Conservation (phyloP, 176 grass and related monocot species). For the Elymus sibiricus region DNA sequence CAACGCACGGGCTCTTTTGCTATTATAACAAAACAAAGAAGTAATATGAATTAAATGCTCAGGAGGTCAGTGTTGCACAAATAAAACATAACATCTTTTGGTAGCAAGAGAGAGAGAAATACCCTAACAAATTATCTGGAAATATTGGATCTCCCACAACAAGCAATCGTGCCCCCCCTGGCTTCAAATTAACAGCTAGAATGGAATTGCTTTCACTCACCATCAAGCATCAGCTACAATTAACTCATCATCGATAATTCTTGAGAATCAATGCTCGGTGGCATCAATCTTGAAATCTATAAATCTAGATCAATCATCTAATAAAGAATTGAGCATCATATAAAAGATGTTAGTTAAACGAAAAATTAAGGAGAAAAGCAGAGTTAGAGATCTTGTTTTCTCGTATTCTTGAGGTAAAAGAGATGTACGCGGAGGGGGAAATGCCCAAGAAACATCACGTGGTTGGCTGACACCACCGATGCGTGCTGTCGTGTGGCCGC, state of each 20-base stretch:
- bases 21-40: not conserved
- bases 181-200: constrained; percentile 81
- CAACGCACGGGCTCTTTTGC: too few relatives aligned
- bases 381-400: too few relatives aligned
- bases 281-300: not conserved
- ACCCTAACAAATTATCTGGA: constrained; percentile 93
- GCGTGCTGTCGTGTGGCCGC: too few relatives aligned
- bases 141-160: constrained; percentile 80
- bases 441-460: too few relatives aligned
- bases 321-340: too few relatives aligned
- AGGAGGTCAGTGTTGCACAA: not conserved
- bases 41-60: constrained; percentile 1
- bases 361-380: too few relatives aligned
- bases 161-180: constrained; percentile 72
- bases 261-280: constrained; percentile 11
- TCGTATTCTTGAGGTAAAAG: too few relatives aligned
- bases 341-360: too few relatives aligned
- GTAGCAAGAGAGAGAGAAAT: constrained; percentile 35
- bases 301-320: too few relatives aligned
- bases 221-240: constrained; percentile 59
- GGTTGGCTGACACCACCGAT: too few relatives aligned
- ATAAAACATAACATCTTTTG: not conserved
- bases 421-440: too few relatives aligned
- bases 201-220: constrained; percentile 90
- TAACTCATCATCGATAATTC: constrained; percentile 42